A percentile compares a stretch with the other conserved stretches of the same genome.
phyloP scores from a whole-genome alignment of 768 basidiomycete species.

The Strobilomyces echinocephalus region DNA sequence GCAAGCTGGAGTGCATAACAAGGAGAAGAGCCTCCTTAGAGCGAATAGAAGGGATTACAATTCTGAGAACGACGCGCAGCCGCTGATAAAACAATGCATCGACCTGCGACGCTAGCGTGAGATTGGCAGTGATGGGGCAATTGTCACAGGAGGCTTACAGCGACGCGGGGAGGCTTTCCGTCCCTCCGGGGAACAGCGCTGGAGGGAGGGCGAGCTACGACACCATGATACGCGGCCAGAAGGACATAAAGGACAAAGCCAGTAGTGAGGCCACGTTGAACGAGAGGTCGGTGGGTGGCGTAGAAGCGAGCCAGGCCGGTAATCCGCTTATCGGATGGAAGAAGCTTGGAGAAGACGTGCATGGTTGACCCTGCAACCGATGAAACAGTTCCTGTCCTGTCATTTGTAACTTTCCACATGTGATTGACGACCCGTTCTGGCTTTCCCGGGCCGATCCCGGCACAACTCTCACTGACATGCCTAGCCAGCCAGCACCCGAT shows the following conservation, averaged over 20 bases:
- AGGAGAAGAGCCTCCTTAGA: conserved; percentile 88
- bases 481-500: not conserved
- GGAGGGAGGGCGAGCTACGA: conserved; percentile 42
- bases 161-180: conserved; percentile 56
- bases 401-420: not conserved
- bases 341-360: conserved; percentile 26
- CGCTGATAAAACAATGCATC: conserved; percentile 88
- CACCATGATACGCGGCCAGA: conserved; percentile 52
- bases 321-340: conserved; percentile 35
- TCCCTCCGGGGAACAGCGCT: conserved; percentile 20
- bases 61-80: conserved; percentile 69
- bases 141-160: conserved; percentile 42
- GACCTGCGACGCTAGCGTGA: conserved; percentile 45
- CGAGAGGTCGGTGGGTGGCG: conserved; percentile 55
- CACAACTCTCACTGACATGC: not conserved
- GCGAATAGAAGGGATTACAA: conserved; percentile 80
- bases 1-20: conserved; percentile 80
- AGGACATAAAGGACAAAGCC: conserved; percentile 72
- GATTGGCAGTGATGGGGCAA: not conserved
- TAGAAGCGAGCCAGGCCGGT: conserved; percentile 51
- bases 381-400: too few species aligned
- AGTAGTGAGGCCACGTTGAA: conserved; percentile 68
- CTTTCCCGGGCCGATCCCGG: not conserved
- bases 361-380: conserved; percentile 13
- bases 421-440: not conserved